phyloP scores from a whole-genome alignment of 345 rosid species.

The Pugionium cornutum region DNA sequence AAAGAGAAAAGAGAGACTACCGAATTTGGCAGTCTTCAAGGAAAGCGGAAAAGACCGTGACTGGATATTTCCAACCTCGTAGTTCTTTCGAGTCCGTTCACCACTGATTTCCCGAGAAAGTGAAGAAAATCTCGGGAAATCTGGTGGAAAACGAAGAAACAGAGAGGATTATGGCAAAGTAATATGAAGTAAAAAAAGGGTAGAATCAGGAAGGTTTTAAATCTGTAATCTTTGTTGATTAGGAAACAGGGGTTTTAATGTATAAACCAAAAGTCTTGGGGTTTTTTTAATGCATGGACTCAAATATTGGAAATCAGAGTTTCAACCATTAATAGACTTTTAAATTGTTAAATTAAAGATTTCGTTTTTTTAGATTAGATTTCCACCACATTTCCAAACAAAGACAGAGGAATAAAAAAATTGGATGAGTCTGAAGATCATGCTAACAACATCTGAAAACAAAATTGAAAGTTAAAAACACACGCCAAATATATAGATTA shows the following conservation, averaged over 20 bases:
- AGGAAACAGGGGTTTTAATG: constrained; percentile 29
- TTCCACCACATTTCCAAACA: no score
- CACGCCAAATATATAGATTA: no score
- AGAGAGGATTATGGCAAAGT: background rate
- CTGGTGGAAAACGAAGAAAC: constrained; percentile 17
- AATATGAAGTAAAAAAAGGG: background rate
- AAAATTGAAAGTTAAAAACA: background rate
- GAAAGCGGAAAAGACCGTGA: constrained; percentile 19
- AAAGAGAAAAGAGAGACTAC: constrained; percentile 19
- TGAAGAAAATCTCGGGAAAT: constrained; percentile 24
- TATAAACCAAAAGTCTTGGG: constrained; percentile 28
- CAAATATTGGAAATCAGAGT: background rate
- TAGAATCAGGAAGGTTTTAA: constrained; percentile 9
- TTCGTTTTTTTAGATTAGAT: no score
- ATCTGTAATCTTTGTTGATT: constrained; percentile 1
- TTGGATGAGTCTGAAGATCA: background rate
- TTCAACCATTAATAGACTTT: no score
- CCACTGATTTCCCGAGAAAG: constrained; percentile 28
- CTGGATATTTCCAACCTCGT: background rate
- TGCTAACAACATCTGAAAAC: constrained; percentile 3
- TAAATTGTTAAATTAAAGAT: no score
- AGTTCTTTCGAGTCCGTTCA: background rate
- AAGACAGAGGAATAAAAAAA: background rate
- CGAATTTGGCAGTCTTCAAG: constrained; percentile 13
- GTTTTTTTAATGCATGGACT: constrained; percentile 16